These are phyloP conservation scores for Epichloe festucae DNA, from an alignment of 2,329 filamentous ascomycete species.

Conservation along the genomic window DNA sequence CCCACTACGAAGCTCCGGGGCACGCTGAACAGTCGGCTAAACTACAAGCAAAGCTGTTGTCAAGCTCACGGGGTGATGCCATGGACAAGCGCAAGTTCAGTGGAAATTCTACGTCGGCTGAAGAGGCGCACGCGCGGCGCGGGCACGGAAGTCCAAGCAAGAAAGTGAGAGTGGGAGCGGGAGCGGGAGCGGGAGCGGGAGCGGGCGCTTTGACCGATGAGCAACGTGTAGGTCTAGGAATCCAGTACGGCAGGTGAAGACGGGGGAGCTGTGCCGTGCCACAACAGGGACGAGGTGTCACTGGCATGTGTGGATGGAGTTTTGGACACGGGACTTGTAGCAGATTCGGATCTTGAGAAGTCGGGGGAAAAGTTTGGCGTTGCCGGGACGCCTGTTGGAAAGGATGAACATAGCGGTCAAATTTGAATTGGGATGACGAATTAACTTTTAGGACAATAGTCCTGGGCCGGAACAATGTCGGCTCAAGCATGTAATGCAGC, in stretches of 20 bases:
- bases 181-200: constrained; percentile 27
- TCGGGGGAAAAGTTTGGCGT: no score
- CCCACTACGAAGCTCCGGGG: constrained; percentile 30
- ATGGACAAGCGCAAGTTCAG: constrained; percentile 40
- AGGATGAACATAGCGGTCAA: no score
- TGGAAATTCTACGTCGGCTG: constrained; percentile 19
- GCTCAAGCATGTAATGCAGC: no score
- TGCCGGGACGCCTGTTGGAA: no score
- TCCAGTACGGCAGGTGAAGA: constrained; percentile 30
- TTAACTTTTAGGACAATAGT: no score
- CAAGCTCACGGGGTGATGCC: constrained; percentile 29
- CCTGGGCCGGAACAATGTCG: no score
- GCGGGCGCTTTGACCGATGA: constrained; percentile 26
- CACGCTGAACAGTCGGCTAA: constrained; percentile 31
- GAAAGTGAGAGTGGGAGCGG: constrained; percentile 31
- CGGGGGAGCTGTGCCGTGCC: neutral
- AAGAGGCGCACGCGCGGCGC: constrained; percentile 20
- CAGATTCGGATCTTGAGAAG: no score
- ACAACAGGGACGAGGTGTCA: no score
- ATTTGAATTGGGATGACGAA: no score
- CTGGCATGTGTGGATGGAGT: no score
- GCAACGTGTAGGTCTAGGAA: constrained; percentile 36
- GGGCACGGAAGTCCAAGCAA: constrained; percentile 35
- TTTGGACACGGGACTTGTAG: no score
- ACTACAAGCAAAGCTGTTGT: constrained; percentile 39